Evolutionary conservation across 331 rosid species (phyloP).

Genomic region (Phaseolus coccineus): DNA sequence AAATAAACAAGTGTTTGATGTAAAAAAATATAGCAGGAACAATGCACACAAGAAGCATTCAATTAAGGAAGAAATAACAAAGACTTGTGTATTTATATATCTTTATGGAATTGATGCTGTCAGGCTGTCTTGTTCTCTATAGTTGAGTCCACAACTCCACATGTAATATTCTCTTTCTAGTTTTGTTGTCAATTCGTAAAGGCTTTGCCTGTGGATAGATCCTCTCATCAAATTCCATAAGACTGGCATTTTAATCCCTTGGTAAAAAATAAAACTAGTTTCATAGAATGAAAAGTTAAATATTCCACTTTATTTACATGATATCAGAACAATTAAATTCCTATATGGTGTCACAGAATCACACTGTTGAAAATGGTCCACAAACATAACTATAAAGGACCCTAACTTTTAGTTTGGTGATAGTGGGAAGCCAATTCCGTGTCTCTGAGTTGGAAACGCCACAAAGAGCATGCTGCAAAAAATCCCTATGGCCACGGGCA

Average conservation of each 20-base stretch:
- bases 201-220: not conserved
- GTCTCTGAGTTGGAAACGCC: slow-evolving; percentile 13
- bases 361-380: not conserved
- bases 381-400: not conserved
- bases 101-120: not conserved
- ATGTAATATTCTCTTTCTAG: not conserved
- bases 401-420: not conserved
- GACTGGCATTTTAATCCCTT: not conserved
- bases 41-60: not conserved
- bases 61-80: not conserved
- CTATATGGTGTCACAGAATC: not conserved
- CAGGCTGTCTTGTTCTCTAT: not conserved
- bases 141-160: not conserved
- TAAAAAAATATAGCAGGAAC: not conserved
- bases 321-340: not conserved
- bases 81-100: not conserved
- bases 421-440: slow-evolving; percentile 14
- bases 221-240: not conserved
- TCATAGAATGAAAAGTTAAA: not conserved
- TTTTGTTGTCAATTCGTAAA: not conserved
- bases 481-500: slow-evolving; percentile 61
- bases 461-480: slow-evolving; percentile 74
- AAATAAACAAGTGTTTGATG: not conserved
- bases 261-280: not conserved
- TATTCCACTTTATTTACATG: not conserved